Base-by-base conservation (phyloP, 495 filamentous ascomycete species). In the Penicillium antarcticum region DNA sequence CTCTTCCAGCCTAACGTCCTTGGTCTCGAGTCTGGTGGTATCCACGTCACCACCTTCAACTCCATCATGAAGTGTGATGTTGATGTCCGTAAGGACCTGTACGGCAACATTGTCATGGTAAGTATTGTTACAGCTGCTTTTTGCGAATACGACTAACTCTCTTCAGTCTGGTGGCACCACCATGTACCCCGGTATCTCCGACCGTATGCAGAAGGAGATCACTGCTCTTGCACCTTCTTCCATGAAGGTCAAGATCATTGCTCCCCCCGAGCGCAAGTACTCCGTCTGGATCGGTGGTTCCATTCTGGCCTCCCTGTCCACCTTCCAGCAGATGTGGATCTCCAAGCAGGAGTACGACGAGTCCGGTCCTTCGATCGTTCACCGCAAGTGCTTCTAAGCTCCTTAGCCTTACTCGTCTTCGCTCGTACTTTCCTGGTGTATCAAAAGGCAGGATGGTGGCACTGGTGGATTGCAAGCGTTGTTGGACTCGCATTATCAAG, bases 271-370 rank as follows among this genome's bases (percentile, higher is more conserved):
- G 79, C 83, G 84, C 66, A 87, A 87, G 76, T 87, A 87, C 82
- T 87, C 94, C 55, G 94, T 98, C 81, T 98, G 94, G 94, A 98
- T 98, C 75, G 94, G 94, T 91, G 94, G 94, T 84, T 98, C 94
- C 74, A 98, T 98, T 73, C 79, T 98, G 70, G 94, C 94, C 59
- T 98, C 94, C 56, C 89, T 98, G 58, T 98, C 94, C 52, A 97
- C 94, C 78, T 97, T 97, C 91, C 94, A 98, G 80, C 94, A 97
- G 81, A 98, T 98, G 95, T 98, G 94, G 94, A 97, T 98, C 87
- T 98, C 94, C 58, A 98, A 98, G 89, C 94, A 98, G 81, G 94
- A 97, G 83, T 97, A 97, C 84, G 94, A 98, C 80, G 94, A 98
- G 88, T 91, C 86, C 73, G 94, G 94, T 75, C 94, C 94, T 65